phyloP scores from a whole-genome alignment of 768 basidiomycete species.

The Mycena galericulata region DNA sequence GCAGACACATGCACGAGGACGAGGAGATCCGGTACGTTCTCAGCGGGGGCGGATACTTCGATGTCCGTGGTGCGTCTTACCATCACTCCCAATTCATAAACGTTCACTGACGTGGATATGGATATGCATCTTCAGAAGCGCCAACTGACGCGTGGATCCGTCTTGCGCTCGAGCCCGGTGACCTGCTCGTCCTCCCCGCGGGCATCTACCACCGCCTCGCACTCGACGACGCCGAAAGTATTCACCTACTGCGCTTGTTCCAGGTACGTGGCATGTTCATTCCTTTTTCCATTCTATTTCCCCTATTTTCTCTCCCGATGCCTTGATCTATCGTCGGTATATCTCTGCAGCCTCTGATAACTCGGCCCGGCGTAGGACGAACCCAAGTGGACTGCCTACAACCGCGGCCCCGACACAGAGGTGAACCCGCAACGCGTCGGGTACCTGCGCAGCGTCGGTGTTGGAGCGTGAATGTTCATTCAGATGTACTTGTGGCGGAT shows the following conservation, averaged over 20 bases:
- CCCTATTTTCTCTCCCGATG: too few species aligned
- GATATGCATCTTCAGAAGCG: slow-evolving; percentile 57
- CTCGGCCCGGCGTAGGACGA: not conserved
- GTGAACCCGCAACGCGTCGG: not conserved
- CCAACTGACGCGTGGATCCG: slow-evolving; percentile 84
- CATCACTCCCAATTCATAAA: not conserved
- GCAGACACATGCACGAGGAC: slow-evolving; percentile 93
- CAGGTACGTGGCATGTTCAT: not conserved
- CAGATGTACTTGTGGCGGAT: too few species aligned
- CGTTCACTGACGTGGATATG: not conserved
- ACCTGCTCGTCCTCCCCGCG: slow-evolving; percentile 79
- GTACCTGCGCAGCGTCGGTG: too few species aligned
- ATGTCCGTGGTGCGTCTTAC: slow-evolving; percentile 77
- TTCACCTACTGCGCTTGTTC: not conserved
- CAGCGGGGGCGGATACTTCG: slow-evolving; percentile 91
- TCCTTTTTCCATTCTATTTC: too few species aligned
- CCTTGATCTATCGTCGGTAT: too few species aligned
- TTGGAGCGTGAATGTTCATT: too few species aligned
- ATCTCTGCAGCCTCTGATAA: too few species aligned
- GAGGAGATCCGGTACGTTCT: slow-evolving; percentile 95
- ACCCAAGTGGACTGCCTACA: not conserved
- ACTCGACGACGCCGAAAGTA: not conserved
- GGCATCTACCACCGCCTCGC: not conserved
- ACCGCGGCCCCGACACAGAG: not conserved
- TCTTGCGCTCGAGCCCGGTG: slow-evolving; percentile 78